Base-by-base conservation (phyloP, 306 rosid genomes). In the Trichosanthes cucumerina region DNA sequence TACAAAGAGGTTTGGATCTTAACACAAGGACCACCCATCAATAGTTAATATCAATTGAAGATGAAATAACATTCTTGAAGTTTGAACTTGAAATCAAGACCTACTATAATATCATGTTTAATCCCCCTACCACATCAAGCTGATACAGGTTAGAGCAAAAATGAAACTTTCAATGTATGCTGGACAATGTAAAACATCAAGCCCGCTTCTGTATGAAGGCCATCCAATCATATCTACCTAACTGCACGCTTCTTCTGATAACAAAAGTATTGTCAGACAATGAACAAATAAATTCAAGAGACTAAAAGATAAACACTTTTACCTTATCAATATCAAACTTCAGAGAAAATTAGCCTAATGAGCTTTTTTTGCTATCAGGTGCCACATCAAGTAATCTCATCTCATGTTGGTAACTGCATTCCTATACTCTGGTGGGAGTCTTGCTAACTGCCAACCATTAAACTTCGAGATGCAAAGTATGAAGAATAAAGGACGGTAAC, bases 261-360 rank as follows among this genome's bases (percentile, higher is more conserved):
- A 80, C 65, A 81, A 34, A 75, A 82, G 64, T 65, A 44, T 68
- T 71, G 78, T 88, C 81, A 88, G 86, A 76, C 76, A 66, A 41
- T 52, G 81, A 53, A 66, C 54, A 75, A 46, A n/a, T 53, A 58
- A 36, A 31, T 31, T 46, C 28, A 71, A 72, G 74, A 12, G 49
- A 36, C n/a, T 28, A 54, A 59, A 28, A 41, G 81, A 62, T 26
- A 79, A 53, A 80, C 66, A 72, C 54, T 64, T 76, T 73, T 81
- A 88, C 99, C 97, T 92, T 95, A 18, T 83, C 90, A 24, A 92
- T 80, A 79, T 92, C 97, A 87, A 95, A 95, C 88, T 91, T 95
- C 82, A 95, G 87, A 82, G 93, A 63, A 77, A 95, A 91, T 44
- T 93, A 47, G 72, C 91, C 72, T 5, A 80, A 78, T 76, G 84